Conservation (phyloP, 805 yeast species). For the Hanseniaspora mollemarum region DNA sequence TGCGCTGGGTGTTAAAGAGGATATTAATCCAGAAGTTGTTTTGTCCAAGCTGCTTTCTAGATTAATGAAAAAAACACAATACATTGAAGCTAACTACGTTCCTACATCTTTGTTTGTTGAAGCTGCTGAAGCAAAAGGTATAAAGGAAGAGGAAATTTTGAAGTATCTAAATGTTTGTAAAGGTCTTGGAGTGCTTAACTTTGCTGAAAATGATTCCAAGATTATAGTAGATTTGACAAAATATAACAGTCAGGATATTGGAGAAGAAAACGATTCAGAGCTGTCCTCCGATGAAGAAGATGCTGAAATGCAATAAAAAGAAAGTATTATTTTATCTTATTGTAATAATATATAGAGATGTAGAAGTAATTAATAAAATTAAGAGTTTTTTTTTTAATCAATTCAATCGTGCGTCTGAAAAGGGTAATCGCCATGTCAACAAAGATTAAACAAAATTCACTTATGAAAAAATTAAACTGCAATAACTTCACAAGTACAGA, state of each 20-base stretch:
- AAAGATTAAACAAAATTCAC: neutral
- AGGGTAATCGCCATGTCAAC: constrained; percentile 18
- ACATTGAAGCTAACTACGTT: neutral
- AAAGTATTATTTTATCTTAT: neutral
- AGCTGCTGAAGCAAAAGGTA: neutral
- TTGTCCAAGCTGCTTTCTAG: constrained; percentile 58
- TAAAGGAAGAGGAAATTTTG: neutral
- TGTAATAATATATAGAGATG: neutral
- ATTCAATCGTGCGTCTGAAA: neutral
- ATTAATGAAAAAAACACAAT: constrained; percentile 37
- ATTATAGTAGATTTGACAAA: constrained; percentile 28
- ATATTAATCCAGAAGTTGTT: constrained; percentile 56
- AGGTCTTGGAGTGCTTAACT: constrained; percentile 2
- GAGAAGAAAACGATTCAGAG: neutral
- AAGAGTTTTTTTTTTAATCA: neutral
- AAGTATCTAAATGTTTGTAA: constrained; percentile 2
- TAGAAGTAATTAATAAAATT: neutral
- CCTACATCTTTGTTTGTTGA: constrained; percentile 4
- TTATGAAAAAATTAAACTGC: neutral
- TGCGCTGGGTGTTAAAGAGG: constrained; percentile 33
- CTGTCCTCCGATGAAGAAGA: neutral
- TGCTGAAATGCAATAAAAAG: neutral
- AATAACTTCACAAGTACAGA: too few species aligned
- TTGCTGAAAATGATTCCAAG: constrained; percentile 7
- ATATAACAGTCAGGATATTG: neutral